phyloP scores from a whole-genome alignment of 768 basidiomycete genomes.

The Dentipellis fragilis region DNA sequence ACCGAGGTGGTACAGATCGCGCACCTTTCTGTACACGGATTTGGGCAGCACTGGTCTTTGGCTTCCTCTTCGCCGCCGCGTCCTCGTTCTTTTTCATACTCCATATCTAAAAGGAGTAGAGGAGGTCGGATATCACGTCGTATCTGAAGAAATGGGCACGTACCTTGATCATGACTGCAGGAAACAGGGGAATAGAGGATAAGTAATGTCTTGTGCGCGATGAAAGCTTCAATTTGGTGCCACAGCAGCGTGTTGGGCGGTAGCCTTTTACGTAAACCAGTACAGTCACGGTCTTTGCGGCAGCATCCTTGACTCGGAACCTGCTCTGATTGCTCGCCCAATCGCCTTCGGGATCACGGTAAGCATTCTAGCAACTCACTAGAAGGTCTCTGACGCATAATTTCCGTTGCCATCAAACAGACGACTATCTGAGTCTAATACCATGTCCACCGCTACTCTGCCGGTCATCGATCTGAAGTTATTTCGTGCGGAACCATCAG shows the following conservation, averaged over 20 bases:
- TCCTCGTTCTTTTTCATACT: constrained; percentile 99
- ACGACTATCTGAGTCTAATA: not conserved
- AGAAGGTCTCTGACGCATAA: no score
- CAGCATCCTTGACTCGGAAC: no score
- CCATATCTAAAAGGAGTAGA: constrained; percentile 68
- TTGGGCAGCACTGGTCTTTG: constrained; percentile 96
- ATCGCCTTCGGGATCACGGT: no score
- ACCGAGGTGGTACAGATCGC: constrained; percentile 6
- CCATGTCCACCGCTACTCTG: constrained; percentile 37
- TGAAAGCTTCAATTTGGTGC: not conserved
- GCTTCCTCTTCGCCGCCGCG: constrained; percentile 93
- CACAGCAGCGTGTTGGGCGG: no score
- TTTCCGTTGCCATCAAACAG: not conserved
- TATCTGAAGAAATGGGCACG: not conserved
- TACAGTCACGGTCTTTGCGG: no score
- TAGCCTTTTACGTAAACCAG: constrained; percentile 2
- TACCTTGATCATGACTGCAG: constrained; percentile 36
- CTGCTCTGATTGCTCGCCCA: no score
- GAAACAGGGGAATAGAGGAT: not conserved
- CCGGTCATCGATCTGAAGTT: constrained; percentile 74
- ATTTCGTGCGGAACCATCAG: constrained; percentile 38
- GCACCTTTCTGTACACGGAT: constrained; percentile 98
- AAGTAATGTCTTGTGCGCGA: constrained; percentile 8
- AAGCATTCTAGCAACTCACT: no score
- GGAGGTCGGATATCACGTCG: not conserved